Evolutionary conservation across 495 filamentous ascomycete species (phyloP).

Genomic region (Hypoxylon lienhwacheense): DNA sequence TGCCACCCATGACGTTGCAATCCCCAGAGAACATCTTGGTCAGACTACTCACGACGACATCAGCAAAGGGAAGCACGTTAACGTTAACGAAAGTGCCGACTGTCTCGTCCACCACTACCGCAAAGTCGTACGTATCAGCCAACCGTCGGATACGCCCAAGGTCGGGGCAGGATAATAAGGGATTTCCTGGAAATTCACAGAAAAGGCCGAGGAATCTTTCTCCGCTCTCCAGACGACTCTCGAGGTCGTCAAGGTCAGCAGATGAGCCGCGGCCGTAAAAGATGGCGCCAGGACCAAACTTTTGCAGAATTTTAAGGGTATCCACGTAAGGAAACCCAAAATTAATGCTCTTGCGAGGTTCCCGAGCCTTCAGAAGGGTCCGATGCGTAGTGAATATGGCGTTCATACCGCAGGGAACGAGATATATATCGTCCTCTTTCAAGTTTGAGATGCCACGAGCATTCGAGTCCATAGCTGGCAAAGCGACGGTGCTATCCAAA

Average conservation of each 20-base stretch:
- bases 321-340: constrained; percentile 94
- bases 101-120: constrained; percentile 91
- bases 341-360: constrained; percentile 66
- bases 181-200: constrained; percentile 94
- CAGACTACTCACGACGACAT: constrained; percentile 89
- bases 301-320: constrained; percentile 90
- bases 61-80: constrained; percentile 83
- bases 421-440: constrained; percentile 83
- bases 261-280: constrained; percentile 87
- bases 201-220: constrained; percentile 84
- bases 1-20: constrained; percentile 97
- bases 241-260: constrained; percentile 84
- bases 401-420: constrained; percentile 90
- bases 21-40: constrained; percentile 98
- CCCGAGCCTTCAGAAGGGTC: constrained; percentile 62
- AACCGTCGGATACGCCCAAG: constrained; percentile 74
- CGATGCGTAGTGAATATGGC: constrained; percentile 89
- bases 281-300: constrained; percentile 87
- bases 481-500: constrained; percentile 45
- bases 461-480: constrained; percentile 46
- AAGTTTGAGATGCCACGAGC: constrained; percentile 67
- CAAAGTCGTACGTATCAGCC: constrained; percentile 85
- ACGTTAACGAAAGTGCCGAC: constrained; percentile 96
- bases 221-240: constrained; percentile 67
- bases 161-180: constrained; percentile 81